Conservation (phyloP, 192 early-diverging fungal species). For the Backusella psychrophila region DNA sequence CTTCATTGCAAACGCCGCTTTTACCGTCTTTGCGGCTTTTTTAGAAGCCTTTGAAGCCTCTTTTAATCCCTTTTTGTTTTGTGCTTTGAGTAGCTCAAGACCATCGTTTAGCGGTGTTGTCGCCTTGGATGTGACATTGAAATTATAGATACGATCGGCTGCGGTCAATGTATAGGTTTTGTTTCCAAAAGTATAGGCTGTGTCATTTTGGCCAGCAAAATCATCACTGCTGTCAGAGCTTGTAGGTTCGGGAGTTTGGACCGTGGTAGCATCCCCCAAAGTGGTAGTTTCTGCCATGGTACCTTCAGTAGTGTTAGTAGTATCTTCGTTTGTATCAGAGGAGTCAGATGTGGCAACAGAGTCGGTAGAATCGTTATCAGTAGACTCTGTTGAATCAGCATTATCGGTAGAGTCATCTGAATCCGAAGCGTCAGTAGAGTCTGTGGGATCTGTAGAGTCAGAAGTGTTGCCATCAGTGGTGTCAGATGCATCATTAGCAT, state of each 20-base stretch:
- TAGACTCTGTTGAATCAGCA: not conserved
- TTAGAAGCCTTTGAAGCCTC: not conserved
- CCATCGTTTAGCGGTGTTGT: not conserved
- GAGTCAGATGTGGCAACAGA: not conserved
- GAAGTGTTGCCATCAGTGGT: not conserved
- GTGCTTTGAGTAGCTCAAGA: not conserved
- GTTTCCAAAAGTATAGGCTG: not conserved
- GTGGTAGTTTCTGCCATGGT: not conserved
- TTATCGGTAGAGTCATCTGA: not conserved
- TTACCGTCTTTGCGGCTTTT: not conserved
- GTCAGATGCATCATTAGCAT: not conserved
- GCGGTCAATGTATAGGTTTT: not conserved
- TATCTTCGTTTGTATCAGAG: not conserved
- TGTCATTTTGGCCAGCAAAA: not conserved
- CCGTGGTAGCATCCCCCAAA: not conserved
- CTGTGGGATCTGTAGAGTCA: not conserved
- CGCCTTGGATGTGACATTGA: not conserved
- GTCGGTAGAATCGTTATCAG: not conserved
- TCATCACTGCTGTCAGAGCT: not conserved
- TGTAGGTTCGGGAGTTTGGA: not conserved
- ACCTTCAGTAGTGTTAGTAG: not conserved
- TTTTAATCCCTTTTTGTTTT: not conserved
- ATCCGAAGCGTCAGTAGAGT: not conserved
- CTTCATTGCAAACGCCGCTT: not conserved
- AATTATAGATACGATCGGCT: not conserved